phyloP scores from a whole-genome alignment of 2,329 filamentous ascomycete species.

The Ascochyta pisi region DNA sequence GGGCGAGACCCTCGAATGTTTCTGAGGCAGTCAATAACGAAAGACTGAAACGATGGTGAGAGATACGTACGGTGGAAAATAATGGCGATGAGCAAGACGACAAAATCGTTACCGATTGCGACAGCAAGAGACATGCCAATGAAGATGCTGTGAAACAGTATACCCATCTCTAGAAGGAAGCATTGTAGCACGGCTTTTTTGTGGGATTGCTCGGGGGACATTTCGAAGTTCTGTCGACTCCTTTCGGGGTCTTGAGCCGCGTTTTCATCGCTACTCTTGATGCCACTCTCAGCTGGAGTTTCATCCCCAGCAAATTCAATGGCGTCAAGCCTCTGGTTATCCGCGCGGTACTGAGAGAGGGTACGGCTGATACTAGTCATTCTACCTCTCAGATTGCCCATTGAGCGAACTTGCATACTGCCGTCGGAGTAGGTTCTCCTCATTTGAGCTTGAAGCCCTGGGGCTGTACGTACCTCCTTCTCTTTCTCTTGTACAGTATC shows the following conservation, averaged over 20 bases:
- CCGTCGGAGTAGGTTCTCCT: constrained; percentile 29
- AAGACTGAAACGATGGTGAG: neutral
- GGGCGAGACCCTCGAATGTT: constrained; percentile 85
- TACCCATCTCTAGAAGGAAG: constrained; percentile 63
- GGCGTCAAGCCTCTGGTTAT: constrained; percentile 30
- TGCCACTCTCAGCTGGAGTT: constrained; percentile 46
- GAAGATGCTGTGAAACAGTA: constrained; percentile 69
- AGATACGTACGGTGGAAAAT: constrained; percentile 60
- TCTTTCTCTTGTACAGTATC: constrained; percentile 15
- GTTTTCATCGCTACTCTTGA: constrained; percentile 30
- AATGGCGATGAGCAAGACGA: constrained; percentile 64
- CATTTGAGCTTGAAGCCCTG: constrained; percentile 16
- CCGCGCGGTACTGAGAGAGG: constrained; percentile 36
- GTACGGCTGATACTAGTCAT: constrained; percentile 40
- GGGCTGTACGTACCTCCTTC: neutral
- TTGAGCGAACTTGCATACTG: constrained; percentile 35
- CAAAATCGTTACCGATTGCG: constrained; percentile 60
- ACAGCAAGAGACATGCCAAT: constrained; percentile 68
- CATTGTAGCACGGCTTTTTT: constrained; percentile 44
- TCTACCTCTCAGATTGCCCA: constrained; percentile 33
- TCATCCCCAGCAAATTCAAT: constrained; percentile 54
- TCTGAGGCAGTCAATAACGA: constrained; percentile 49
- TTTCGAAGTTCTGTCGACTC: constrained; percentile 19
- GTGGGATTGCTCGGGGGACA: constrained; percentile 34
- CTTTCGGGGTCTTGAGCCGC: constrained; percentile 34